These are phyloP conservation scores for Diaporthe sp. DNA, from an alignment of 2,329 filamentous ascomycete genomes.

Conservation along the genomic window DNA sequence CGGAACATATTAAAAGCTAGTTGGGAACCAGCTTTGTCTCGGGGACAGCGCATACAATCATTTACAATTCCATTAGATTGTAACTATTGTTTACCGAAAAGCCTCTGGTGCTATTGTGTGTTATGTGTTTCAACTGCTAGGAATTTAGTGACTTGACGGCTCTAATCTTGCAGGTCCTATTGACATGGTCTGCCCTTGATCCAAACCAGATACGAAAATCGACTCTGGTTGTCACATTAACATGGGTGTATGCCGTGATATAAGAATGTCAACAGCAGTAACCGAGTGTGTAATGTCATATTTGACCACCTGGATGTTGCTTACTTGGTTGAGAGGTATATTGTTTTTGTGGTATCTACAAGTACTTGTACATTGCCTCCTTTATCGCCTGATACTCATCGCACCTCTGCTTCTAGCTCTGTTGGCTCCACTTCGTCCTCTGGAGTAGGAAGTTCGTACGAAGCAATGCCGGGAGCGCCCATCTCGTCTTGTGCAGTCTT, in stretches of 20 bases:
- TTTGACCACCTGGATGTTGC: not conserved
- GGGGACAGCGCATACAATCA: too few relatives aligned
- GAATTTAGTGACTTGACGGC: too few relatives aligned
- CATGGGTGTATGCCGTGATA: not conserved
- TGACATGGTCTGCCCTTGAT: not conserved
- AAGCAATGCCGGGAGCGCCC: conserved; percentile 4
- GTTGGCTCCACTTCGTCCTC: not conserved
- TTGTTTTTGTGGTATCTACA: not conserved
- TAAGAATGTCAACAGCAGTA: not conserved
- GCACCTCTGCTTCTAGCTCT: not conserved
- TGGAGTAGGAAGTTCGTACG: not conserved
- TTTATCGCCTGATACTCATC: not conserved
- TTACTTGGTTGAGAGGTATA: not conserved
- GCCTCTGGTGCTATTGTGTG: too few relatives aligned
- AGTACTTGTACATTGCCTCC: not conserved
- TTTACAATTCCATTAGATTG: too few relatives aligned
- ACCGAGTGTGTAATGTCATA: not conserved
- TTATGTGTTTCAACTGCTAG: too few relatives aligned
- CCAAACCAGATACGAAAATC: not conserved
- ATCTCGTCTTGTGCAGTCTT: conserved; percentile 24
- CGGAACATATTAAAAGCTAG: not conserved
- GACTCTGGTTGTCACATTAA: not conserved
- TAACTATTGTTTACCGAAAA: too few relatives aligned
- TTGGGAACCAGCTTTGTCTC: too few relatives aligned
- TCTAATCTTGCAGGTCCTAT: too few relatives aligned